These are phyloP conservation scores for Cladophialophora bantiana DNA, from an alignment of 2,329 filamentous ascomycete species.

Conservation along the genomic window DNA sequence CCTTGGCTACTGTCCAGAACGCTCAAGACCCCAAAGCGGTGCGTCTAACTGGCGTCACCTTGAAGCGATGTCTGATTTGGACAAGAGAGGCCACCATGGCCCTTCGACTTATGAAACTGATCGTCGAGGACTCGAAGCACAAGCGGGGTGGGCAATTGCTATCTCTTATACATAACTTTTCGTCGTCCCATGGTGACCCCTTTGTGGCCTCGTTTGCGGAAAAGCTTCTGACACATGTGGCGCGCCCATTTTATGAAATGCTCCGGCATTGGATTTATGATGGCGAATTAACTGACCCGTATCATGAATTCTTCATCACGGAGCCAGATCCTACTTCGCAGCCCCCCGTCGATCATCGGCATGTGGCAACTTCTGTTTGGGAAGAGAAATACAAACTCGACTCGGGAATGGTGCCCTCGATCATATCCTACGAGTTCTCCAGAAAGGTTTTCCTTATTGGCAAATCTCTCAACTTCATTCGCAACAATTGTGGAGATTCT, in stretches of 20 bases:
- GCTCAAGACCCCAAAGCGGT: slow-evolving; percentile 72
- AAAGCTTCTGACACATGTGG: slow-evolving; percentile 83
- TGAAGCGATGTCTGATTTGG: slow-evolving; percentile 97
- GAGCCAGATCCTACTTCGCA: slow-evolving; percentile 71
- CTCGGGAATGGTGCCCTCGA: slow-evolving; percentile 85
- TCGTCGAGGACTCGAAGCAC: slow-evolving; percentile 84
- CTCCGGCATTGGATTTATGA: slow-evolving; percentile 97
- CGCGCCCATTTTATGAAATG: slow-evolving; percentile 95
- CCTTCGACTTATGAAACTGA: slow-evolving; percentile 87
- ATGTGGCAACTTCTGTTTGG: slow-evolving; percentile 85
- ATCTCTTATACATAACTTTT: slow-evolving; percentile 90
- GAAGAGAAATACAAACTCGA: slow-evolving; percentile 94
- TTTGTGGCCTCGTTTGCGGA: slow-evolving; percentile 94
- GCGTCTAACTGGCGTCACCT: slow-evolving; percentile 85
- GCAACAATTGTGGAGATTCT: slow-evolving; percentile 91
- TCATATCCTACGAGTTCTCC: slow-evolving; percentile 91
- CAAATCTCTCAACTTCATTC: slow-evolving; percentile 97
- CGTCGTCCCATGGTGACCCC: slow-evolving; percentile 91
- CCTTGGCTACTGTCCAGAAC: slow-evolving; percentile 73
- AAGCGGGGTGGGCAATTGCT: slow-evolving; percentile 91
- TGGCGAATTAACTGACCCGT: slow-evolving; percentile 95
- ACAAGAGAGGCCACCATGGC: slow-evolving; percentile 97
- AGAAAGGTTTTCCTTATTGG: slow-evolving; percentile 97
- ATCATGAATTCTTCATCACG: slow-evolving; percentile 91
- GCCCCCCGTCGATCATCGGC: slow-evolving; percentile 58